phyloP scores from a whole-genome alignment of 805 yeast genomes.

The Yarrowia yakushimensis region DNA sequence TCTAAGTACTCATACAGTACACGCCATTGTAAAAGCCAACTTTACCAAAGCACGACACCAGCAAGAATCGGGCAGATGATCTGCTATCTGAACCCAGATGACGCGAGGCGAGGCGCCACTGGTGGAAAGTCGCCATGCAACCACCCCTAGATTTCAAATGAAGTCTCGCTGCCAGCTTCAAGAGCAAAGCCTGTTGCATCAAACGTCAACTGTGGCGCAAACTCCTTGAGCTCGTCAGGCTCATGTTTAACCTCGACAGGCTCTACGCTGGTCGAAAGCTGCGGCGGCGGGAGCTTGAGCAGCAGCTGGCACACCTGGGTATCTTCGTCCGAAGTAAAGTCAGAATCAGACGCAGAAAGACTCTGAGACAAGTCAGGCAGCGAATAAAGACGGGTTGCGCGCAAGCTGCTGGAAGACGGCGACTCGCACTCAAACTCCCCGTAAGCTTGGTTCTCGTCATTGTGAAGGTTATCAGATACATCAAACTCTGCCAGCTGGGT shows the following conservation, averaged over 20 bases:
- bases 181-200: conserved; percentile 10
- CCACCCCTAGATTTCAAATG: conserved; percentile 16
- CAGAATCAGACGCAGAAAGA: conserved; percentile 4
- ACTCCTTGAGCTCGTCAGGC: conserved; percentile 10
- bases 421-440: background rate
- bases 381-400: background rate
- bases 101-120: too few relatives aligned
- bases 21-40: background rate
- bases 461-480: background rate
- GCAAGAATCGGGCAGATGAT: background rate
- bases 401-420: background rate
- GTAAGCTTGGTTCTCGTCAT: background rate
- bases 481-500: background rate
- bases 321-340: conserved; percentile 1
- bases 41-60: background rate
- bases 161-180: background rate
- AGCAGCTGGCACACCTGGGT: background rate
- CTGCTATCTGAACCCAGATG: too few relatives aligned
- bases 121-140: background rate
- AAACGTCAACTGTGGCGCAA: conserved; percentile 8
- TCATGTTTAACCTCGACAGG: background rate
- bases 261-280: background rate
- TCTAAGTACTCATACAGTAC: background rate
- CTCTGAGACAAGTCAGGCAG: conserved; percentile 10
- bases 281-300: background rate